Evolutionary conservation across 2,329 filamentous ascomycete species (phyloP).

Genomic region (Fusarium sp.): DNA sequence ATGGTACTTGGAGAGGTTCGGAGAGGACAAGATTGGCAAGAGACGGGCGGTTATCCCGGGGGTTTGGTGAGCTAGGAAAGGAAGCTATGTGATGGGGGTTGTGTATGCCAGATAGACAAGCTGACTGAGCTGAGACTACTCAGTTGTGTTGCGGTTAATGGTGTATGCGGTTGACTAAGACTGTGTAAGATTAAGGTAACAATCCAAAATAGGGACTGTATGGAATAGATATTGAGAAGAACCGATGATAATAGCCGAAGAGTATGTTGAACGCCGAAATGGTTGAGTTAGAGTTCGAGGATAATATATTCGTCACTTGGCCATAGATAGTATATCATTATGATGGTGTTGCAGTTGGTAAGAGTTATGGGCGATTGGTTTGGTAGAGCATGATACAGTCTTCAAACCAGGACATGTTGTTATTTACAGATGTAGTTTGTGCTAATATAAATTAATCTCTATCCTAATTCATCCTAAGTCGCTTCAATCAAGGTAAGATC

Average conservation of each 20-base stretch:
- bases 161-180: slow-evolving; percentile 1
- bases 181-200: background rate
- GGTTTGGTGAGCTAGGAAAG: slow-evolving; percentile 61
- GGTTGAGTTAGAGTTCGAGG: slow-evolving; percentile 1
- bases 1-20: slow-evolving; percentile 93
- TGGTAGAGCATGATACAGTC: no score
- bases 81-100: slow-evolving; percentile 3
- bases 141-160: background rate
- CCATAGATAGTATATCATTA: background rate
- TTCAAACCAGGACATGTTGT: no score
- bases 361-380: no score
- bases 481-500: no score
- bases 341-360: background rate
- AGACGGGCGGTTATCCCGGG: slow-evolving; percentile 78
- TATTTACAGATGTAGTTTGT: no score
- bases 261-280: background rate
- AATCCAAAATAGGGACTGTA: background rate
- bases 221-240: slow-evolving; percentile 5
- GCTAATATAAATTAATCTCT: no score
- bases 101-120: slow-evolving; percentile 23
- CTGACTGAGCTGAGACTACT: slow-evolving; percentile 2
- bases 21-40: slow-evolving; percentile 80
- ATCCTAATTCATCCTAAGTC: no score
- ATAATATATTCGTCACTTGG: background rate
- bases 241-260: slow-evolving; percentile 35